Evolutionary conservation across 2,329 filamentous ascomycete species (phyloP).

Genomic region (Pseudocercospora vitis): DNA sequence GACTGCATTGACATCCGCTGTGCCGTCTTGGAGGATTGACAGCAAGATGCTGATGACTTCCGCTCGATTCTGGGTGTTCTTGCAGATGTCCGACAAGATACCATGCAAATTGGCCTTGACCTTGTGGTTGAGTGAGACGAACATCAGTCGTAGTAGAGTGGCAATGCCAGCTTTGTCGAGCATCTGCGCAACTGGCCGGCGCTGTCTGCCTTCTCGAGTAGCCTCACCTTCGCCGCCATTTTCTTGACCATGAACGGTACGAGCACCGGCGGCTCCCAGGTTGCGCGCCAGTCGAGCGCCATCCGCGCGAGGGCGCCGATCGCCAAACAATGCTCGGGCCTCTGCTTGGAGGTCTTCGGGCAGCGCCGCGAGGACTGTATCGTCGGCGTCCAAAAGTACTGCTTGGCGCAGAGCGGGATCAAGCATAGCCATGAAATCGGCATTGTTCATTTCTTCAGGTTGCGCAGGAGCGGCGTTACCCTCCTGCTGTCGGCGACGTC

Average conservation of each 20-base stretch:
- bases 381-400: constrained; percentile 87
- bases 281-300: constrained; percentile 18
- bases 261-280: constrained; percentile 21
- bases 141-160: constrained; percentile 97
- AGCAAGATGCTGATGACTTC: constrained; percentile 92
- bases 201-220: constrained; percentile 51
- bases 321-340: constrained; percentile 68
- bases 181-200: constrained; percentile 89
- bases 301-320: constrained; percentile 37
- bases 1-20: constrained; percentile 85
- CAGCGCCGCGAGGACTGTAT: constrained; percentile 78
- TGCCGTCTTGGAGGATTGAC: constrained; percentile 93
- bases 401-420: constrained; percentile 80
- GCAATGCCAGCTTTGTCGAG: constrained; percentile 93
- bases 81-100: constrained; percentile 86
- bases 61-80: constrained; percentile 92
- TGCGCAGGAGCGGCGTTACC: constrained; percentile 52
- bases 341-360: constrained; percentile 85
- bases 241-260: constrained; percentile 31
- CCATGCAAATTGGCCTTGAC: constrained; percentile 80
- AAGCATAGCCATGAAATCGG: constrained; percentile 87
- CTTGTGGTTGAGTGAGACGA: constrained; percentile 87
- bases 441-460: constrained; percentile 80
- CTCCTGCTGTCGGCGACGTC: constrained; percentile 58
- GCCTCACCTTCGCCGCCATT: constrained; percentile 25